Evolutionary conservation across 192 early-diverging fungal genomes (phyloP).

Genomic region (Podila verticillata): DNA sequence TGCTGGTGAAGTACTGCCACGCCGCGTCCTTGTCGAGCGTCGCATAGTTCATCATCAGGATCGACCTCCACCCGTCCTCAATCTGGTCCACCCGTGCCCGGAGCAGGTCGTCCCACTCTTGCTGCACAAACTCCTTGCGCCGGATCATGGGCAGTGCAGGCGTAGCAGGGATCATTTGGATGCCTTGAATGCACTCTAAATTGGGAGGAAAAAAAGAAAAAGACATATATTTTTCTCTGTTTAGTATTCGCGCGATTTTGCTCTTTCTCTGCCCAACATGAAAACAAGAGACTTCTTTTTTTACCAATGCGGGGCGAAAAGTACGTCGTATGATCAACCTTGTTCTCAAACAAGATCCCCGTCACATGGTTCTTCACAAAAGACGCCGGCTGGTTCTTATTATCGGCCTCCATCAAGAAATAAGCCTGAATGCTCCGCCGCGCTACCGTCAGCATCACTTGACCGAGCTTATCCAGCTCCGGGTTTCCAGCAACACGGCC

Average conservation of each 20-base stretch:
- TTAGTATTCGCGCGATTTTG: no score
- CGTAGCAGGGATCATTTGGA: slow-evolving; percentile 50
- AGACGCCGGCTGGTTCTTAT: slow-evolving; percentile 24
- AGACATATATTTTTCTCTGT: no score
- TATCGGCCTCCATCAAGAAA: slow-evolving; percentile 47
- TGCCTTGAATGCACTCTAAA: slow-evolving; percentile 53
- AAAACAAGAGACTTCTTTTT: neutral
- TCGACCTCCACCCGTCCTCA: slow-evolving; percentile 41
- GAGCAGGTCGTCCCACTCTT: slow-evolving; percentile 39
- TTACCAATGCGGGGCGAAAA: slow-evolving; percentile 42
- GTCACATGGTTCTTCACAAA: slow-evolving; percentile 48
- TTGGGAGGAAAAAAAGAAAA: neutral
- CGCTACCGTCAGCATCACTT: slow-evolving; percentile 40
- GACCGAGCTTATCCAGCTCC: slow-evolving; percentile 14
- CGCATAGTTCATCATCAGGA: slow-evolving; percentile 49
- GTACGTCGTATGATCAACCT: slow-evolving; percentile 46
- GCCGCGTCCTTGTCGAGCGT: slow-evolving; percentile 23
- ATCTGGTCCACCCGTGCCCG: slow-evolving; percentile 3
- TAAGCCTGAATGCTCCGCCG: slow-evolving; percentile 38
- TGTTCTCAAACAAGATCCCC: slow-evolving; percentile 51
- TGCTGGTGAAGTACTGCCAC: slow-evolving; percentile 29
- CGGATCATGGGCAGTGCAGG: slow-evolving; percentile 32
- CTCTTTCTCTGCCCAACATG: neutral
- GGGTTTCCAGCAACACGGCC: slow-evolving; percentile 4
- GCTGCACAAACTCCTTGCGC: slow-evolving; percentile 27